Base-by-base conservation (phyloP, 305 asterid genomes). In the Fraxinus sp. region DNA sequence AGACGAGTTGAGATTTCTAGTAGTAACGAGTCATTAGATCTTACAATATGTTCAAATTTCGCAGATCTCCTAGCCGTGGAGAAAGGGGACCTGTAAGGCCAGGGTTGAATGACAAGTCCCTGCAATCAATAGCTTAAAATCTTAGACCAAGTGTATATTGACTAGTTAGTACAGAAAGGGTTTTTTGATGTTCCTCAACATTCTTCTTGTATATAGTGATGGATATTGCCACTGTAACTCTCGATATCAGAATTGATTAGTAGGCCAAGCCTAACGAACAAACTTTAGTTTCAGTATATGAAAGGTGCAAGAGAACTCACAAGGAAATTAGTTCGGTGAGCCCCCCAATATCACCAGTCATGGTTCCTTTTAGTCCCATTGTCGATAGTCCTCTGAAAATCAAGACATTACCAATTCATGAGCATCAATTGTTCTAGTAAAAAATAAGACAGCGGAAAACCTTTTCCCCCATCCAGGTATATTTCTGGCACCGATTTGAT, bases 321-420 rank as follows among this genome's bases (percentile, higher is more conserved):
- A 96, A 83, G 84, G 99, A 93, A 80, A 84, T 82, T 64, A 96
- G 86, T 85, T 93, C 98, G 9, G 92, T 84, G 80, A 96, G 98
- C 59, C 91, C 98, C 2, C 98, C 99, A 78, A 96, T 94, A 83
- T 94, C 99, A 36, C 98, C 98, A 1, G 89, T 88, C 86, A 96
- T 87, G 79, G 87, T 88, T 74, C 99, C 99, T 36, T 82, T 86
- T 18, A 96, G 76, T 62, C 97, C 97, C 98, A 94, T 93, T 1
- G 98, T 90, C 3, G 99, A 96, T 74, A 96, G 83, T 46, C 98
- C 95, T 85, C 99, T 96, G 94, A 88, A 52, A 82, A 70, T 18
- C 49, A 83, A 83, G 20, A 26, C 11, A 39, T 11, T 22, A 78
- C n/a, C 14, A 59, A 77, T 73, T 62, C 68, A 16, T 35, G 52